These are phyloP conservation scores for Poronia punctata DNA, from an alignment of 495 filamentous ascomycete species.

Conservation along the genomic window DNA sequence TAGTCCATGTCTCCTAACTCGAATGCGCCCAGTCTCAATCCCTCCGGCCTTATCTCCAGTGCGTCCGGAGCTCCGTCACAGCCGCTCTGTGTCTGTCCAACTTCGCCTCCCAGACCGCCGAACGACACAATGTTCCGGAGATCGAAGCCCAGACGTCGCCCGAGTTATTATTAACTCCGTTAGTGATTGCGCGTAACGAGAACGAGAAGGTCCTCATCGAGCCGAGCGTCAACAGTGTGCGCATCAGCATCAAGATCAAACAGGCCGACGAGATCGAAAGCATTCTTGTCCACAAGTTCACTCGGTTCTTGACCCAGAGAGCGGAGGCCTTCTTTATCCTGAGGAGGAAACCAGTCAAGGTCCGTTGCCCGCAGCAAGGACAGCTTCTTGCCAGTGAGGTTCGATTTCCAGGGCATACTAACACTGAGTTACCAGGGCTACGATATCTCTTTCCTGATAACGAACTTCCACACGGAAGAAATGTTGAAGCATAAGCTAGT, in stretches of 20 bases:
- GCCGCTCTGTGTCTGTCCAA: conserved; percentile 93
- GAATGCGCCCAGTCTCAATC: conserved; percentile 92
- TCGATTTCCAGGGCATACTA: conserved; percentile 5
- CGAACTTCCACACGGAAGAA: conserved; percentile 95
- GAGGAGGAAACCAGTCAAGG: conserved; percentile 89
- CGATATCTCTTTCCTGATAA: conserved; percentile 97
- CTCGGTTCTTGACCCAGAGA: conserved; percentile 87
- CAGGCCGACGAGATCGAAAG: conserved; percentile 98
- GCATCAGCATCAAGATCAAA: conserved; percentile 96
- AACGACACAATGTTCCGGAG: conserved; percentile 96
- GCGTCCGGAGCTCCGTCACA: conserved; percentile 87
- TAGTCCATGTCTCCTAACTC: background rate
- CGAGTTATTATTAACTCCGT: conserved; percentile 88
- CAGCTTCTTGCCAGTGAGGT: background rate
- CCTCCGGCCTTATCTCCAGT: conserved; percentile 92
- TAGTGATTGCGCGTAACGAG: conserved; percentile 85
- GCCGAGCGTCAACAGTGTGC: conserved; percentile 89
- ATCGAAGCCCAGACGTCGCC: conserved; percentile 89
- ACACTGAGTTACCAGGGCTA: conserved; percentile 59
- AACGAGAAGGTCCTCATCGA: conserved; percentile 92
- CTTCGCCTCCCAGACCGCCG: conserved; percentile 92
- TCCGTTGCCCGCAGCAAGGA: too few species aligned
- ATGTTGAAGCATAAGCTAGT: conserved; percentile 98
- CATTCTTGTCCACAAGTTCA: conserved; percentile 97
- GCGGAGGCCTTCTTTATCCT: conserved; percentile 98